phyloP scores from a whole-genome alignment of 2,329 filamentous ascomycete species.

The Neonectria faginata region DNA sequence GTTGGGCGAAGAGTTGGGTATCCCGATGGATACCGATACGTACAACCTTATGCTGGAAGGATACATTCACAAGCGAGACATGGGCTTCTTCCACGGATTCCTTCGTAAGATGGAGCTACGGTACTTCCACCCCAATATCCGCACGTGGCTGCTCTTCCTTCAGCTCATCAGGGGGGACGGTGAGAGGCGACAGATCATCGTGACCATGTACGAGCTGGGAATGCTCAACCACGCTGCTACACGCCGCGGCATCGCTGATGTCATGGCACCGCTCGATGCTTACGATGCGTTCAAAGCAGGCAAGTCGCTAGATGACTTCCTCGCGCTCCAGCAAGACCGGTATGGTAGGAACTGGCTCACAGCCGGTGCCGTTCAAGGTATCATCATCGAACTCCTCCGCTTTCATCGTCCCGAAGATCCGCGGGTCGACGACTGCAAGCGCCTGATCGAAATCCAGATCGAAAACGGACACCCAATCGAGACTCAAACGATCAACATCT shows the following conservation, averaged over 20 bases:
- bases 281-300: constrained; percentile 55
- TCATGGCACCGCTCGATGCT: constrained; percentile 59
- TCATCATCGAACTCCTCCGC: constrained; percentile 57
- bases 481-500: constrained; percentile 51
- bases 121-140: constrained; percentile 55
- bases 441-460: constrained; percentile 43
- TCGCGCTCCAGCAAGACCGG: constrained; percentile 54
- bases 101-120: constrained; percentile 56
- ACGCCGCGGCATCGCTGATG: constrained; percentile 53
- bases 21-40: constrained; percentile 59
- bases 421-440: constrained; percentile 44
- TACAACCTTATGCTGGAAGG: constrained; percentile 62
- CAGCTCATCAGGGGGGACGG: constrained; percentile 69
- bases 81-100: constrained; percentile 54
- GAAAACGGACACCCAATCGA: constrained; percentile 44
- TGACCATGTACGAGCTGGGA: constrained; percentile 59
- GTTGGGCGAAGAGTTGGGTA: constrained; percentile 50
- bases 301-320: constrained; percentile 52
- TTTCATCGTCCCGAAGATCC: constrained; percentile 48
- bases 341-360: constrained; percentile 63
- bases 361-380: constrained; percentile 50
- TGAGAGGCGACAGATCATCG: constrained; percentile 59
- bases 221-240: constrained; percentile 55
- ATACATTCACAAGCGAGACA: constrained; percentile 54
- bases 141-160: constrained; percentile 63